Percentiles rank a stretch among this genome's conserved stretches.
Conservation (phyloP, 2,329 filamentous ascomycete species). For the Tolypocladium sp. region DNA sequence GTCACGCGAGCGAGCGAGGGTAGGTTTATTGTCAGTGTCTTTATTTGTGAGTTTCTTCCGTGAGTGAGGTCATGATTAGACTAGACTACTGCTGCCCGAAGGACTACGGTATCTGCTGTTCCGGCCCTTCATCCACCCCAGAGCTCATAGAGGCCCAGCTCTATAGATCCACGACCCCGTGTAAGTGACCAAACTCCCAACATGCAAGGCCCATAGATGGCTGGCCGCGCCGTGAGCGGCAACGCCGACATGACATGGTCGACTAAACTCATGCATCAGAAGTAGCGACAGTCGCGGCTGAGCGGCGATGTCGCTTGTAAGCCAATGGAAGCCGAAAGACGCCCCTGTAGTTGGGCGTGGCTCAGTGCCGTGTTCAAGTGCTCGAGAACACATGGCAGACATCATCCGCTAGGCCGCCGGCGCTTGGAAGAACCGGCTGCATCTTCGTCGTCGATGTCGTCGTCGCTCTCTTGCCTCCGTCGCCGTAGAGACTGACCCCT, state of each 20-base stretch:
- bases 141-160: background rate
- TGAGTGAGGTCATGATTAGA: background rate
- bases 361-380: background rate
- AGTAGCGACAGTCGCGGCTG: too few species aligned
- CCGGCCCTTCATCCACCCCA: background rate
- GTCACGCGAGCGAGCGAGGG: background rate
- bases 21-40: background rate
- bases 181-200: background rate
- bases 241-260: background rate
- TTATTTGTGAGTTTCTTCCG: background rate
- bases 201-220: background rate
- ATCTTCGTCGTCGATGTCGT: conserved; percentile 4
- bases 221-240: background rate
- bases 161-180: background rate
- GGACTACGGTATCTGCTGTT: background rate
- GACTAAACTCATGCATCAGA: background rate
- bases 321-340: background rate
- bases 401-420: background rate
- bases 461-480: conserved; percentile 10
- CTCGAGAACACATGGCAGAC: background rate
- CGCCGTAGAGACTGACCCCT: conserved; percentile 9
- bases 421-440: conserved; percentile 1
- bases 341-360: background rate
- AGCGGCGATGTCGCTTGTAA: background rate
- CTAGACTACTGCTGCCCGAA: background rate